These are phyloP conservation scores for Tulasnella sp. DNA, from an alignment of 768 basidiomycete species.

Conservation along the genomic window DNA sequence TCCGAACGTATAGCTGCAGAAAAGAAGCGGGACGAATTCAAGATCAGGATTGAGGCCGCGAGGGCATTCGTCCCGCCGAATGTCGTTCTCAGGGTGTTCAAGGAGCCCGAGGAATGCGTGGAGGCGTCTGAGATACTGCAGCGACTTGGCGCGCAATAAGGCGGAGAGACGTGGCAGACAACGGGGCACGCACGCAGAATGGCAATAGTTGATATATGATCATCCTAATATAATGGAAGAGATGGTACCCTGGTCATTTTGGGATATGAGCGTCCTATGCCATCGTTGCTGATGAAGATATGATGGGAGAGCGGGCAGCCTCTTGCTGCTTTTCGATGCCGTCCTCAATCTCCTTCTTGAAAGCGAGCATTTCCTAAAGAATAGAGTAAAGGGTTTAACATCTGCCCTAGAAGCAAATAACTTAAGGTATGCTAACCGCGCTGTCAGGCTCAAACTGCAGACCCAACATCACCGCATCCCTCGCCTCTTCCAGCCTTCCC, in stretches of 20 bases:
- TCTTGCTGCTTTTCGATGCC: conserved; percentile 8
- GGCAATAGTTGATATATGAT: no score
- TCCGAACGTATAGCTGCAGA: neutral
- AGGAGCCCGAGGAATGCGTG: conserved; percentile 54
- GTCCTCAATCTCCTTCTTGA: conserved; percentile 17
- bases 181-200: no score
- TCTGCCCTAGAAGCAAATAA: neutral
- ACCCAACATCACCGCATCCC: conserved; percentile 70
- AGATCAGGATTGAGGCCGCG: conserved; percentile 52
- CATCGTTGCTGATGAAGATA: neutral
- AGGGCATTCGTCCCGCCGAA: conserved; percentile 45
- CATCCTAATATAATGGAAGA: no score
- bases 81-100: conserved; percentile 54
- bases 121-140: conserved; percentile 31
- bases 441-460: conserved; percentile 73
- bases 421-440: conserved; percentile 31
- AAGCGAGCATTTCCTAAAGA: conserved; percentile 15
- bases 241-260: no score
- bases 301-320: conserved; percentile 5
- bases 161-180: no score
- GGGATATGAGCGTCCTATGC: no score
- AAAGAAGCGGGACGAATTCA: conserved; percentile 12
- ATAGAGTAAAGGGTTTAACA: neutral
- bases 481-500: conserved; percentile 56
- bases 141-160: neutral